These are phyloP conservation scores for Aspergillus sp. DNA, from an alignment of 2,329 filamentous ascomycete species.

Conservation along the genomic window DNA sequence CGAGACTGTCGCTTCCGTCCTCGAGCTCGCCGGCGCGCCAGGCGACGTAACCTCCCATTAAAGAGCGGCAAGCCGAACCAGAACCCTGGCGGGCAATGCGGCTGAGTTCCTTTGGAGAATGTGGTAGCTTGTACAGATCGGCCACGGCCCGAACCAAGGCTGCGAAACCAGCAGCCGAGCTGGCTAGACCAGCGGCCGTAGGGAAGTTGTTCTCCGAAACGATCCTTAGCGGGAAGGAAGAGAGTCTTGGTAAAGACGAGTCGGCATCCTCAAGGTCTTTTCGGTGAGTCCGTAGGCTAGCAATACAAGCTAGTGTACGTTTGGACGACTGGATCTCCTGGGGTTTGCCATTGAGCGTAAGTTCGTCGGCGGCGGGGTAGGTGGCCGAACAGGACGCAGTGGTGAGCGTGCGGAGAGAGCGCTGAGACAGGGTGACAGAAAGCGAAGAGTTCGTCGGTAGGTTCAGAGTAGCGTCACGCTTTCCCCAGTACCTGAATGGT, in stretches of 20 bases:
- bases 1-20: constrained; percentile 84
- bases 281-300: constrained; percentile 77
- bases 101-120: constrained; percentile 78
- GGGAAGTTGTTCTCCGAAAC: constrained; percentile 99
- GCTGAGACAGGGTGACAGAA: constrained; percentile 92
- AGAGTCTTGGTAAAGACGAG: constrained; percentile 76
- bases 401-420: constrained; percentile 90
- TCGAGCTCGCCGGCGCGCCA: constrained; percentile 77
- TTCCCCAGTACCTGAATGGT: constrained; percentile 79
- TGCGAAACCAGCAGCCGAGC: constrained; percentile 65
- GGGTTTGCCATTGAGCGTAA: constrained; percentile 78
- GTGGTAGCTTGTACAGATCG: constrained; percentile 82
- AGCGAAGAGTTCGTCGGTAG: constrained; percentile 97
- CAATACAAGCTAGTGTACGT: constrained; percentile 91
- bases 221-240: constrained; percentile 73
- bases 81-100: constrained; percentile 90
- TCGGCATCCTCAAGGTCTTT: constrained; percentile 71
- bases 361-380: constrained; percentile 66
- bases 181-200: constrained; percentile 83
- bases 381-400: constrained; percentile 83
- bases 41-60: constrained; percentile 94
- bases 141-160: constrained; percentile 77
- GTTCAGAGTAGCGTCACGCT: constrained; percentile 90
- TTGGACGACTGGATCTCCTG: constrained; percentile 81
- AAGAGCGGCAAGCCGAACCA: constrained; percentile 86